Conservation (phyloP, 768 basidiomycete genomes). For the Paxillus ammoniavirescens region DNA sequence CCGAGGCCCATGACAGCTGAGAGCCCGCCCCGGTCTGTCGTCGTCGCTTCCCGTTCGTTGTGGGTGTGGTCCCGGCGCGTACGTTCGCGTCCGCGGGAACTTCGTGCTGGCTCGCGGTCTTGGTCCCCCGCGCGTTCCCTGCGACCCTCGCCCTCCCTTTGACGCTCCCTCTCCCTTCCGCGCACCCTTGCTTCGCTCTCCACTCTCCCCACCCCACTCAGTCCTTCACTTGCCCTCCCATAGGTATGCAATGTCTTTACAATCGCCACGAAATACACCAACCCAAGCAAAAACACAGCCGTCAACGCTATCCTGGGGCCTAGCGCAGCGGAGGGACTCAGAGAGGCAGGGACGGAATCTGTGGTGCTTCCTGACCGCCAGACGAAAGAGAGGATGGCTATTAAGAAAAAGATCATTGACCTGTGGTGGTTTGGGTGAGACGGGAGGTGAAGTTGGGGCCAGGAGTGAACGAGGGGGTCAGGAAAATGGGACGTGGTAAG, state of each 20-base stretch:
- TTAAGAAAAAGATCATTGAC: conserved; percentile 67
- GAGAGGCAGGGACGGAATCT: conserved; percentile 35
- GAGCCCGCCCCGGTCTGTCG: conserved; percentile 14
- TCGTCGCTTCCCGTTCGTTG: conserved; percentile 1
- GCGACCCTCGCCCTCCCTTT: conserved; percentile 4
- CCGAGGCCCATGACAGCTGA: conserved; percentile 29
- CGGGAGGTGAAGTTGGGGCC: not conserved
- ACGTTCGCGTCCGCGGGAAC: conserved; percentile 13
- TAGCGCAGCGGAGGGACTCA: conserved; percentile 40
- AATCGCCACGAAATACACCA: conserved; percentile 61
- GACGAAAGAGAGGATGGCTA: conserved; percentile 62
- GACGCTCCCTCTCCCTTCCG: conserved; percentile 1
- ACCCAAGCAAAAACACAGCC: conserved; percentile 50
- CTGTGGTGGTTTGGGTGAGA: conserved; percentile 25
- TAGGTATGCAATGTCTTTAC: conserved; percentile 62
- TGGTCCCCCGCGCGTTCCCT: conserved; percentile 5
- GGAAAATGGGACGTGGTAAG: not conserved
- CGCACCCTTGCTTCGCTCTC: not conserved
- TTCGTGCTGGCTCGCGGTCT: not conserved
- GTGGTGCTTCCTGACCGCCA: conserved; percentile 58
- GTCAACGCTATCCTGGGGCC: conserved; percentile 58
- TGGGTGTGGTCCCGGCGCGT: not conserved
- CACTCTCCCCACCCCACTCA: not conserved
- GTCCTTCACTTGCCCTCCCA: conserved; percentile 27
- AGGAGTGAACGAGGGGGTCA: not conserved